Conservation (phyloP, 2,329 filamentous ascomycete genomes). For the Cadophora sp. region DNA sequence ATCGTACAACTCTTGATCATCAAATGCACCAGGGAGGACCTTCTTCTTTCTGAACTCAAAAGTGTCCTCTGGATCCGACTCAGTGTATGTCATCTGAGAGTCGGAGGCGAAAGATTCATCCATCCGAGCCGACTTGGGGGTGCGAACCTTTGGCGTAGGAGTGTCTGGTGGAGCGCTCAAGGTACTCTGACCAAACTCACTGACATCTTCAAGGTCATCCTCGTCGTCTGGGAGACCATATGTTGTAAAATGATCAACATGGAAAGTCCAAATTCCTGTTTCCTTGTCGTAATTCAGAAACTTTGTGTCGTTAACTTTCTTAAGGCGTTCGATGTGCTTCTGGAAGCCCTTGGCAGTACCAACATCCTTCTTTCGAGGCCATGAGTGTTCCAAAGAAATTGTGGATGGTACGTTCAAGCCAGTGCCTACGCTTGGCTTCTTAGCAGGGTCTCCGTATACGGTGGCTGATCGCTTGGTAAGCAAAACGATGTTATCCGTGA, state of each 20-base stretch:
- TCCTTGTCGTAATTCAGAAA: slow-evolving; percentile 82
- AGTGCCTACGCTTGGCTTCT: slow-evolving; percentile 85
- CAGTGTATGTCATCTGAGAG: slow-evolving; percentile 46
- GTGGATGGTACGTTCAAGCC: slow-evolving; percentile 90
- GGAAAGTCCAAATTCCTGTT: slow-evolving; percentile 89
- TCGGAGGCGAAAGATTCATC: slow-evolving; percentile 47
- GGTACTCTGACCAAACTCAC: slow-evolving; percentile 56
- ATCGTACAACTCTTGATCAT: slow-evolving; percentile 61
- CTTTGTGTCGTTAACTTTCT: slow-evolving; percentile 78
- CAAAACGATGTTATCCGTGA: slow-evolving; percentile 78
- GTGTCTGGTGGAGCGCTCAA: slow-evolving; percentile 52
- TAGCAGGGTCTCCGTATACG: slow-evolving; percentile 76
- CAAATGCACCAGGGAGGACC: slow-evolving; percentile 81
- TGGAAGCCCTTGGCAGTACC: slow-evolving; percentile 67
- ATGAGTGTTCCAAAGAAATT: slow-evolving; percentile 91
- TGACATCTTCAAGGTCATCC: slow-evolving; percentile 65
- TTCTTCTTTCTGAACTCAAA: slow-evolving; percentile 47
- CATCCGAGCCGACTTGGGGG: slow-evolving; percentile 33
- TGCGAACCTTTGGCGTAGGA: slow-evolving; percentile 51
- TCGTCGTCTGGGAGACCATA: slow-evolving; percentile 81
- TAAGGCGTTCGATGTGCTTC: slow-evolving; percentile 84
- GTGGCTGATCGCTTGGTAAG: slow-evolving; percentile 82
- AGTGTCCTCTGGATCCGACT: slow-evolving; percentile 46
- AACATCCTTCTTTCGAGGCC: slow-evolving; percentile 76
- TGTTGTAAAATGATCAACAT: slow-evolving; percentile 95